Percentiles rank a stretch among this genome's conserved stretches.
These are phyloP conservation scores for Lactuca sativa DNA, from an alignment of 129 eudicot genomes.

Conservation along the genomic window DNA sequence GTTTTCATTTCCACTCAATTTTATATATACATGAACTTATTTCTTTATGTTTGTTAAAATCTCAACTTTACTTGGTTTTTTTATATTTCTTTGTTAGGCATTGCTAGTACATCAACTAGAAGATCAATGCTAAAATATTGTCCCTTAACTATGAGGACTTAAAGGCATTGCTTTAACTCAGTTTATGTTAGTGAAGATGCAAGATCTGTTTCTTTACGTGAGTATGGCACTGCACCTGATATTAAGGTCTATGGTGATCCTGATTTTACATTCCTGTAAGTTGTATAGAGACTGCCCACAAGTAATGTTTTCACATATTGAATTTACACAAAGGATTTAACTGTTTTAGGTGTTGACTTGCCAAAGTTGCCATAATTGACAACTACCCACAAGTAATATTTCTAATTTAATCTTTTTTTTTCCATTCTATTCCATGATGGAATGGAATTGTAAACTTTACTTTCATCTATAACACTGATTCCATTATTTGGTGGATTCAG, in stretches of 20 bases:
- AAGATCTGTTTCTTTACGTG: no score
- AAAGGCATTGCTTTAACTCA: no score
- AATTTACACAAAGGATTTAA: conserved; percentile 84
- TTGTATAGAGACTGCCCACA: conserved; percentile 91
- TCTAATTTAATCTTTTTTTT: not conserved
- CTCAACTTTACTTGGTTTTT: not conserved
- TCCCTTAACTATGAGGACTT: no score
- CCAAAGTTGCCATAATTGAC: conserved; percentile 91
- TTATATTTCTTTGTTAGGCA: conserved; percentile 44
- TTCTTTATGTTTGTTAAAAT: no score
- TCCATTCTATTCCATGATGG: no score
- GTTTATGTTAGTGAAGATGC: no score
- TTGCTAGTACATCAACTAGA: conserved; percentile 70
- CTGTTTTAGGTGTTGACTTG: conserved; percentile 93
- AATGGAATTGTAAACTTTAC: no score
- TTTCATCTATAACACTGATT: no score
- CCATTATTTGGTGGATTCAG: conserved; percentile 47
- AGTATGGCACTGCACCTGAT: no score
- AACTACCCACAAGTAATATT: conserved; percentile 85
- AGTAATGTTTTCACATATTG: conserved; percentile 89
- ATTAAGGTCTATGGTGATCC: no score
- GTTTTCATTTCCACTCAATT: not conserved
- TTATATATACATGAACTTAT: not conserved
- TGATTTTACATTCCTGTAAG: no score
- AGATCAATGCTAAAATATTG: no score